phyloP scores from a whole-genome alignment of 1,284 basidiomycete species.

The Sanghuangporus weigelae region DNA sequence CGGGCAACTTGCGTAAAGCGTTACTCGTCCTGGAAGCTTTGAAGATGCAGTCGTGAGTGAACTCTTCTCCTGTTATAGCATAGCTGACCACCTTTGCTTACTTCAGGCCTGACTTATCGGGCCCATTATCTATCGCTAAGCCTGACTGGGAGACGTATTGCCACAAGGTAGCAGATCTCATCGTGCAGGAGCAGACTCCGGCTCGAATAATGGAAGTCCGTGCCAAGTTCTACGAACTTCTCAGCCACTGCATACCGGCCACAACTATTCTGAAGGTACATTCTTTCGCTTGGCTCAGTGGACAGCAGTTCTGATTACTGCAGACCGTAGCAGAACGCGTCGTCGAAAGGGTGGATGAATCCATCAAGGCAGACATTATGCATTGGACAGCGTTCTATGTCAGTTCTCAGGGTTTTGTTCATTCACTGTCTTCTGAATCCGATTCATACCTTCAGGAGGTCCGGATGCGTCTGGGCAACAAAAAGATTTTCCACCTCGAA shows the following conservation, averaged over 20 bases:
- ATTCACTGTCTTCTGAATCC: background rate
- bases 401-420: conserved; percentile 27
- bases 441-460: conserved; percentile 58
- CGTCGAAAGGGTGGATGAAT: conserved; percentile 84
- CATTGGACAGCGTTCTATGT: conserved; percentile 98
- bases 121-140: conserved; percentile 78
- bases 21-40: conserved; percentile 92
- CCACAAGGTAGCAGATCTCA: conserved; percentile 74
- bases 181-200: conserved; percentile 92
- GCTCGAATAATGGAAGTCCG: conserved; percentile 88
- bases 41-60: conserved; percentile 84
- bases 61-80: background rate
- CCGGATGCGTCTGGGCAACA: conserved; percentile 84
- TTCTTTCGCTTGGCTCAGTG: background rate
- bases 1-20: conserved; percentile 93
- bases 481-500: conserved; percentile 95
- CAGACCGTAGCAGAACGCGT: conserved; percentile 87
- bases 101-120: conserved; percentile 64
- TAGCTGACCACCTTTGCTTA: background rate
- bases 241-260: conserved; percentile 98
- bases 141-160: conserved; percentile 99
- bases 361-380: conserved; percentile 84
- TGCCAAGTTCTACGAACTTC: conserved; percentile 90
- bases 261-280: conserved; percentile 83
- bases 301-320: conserved; percentile 9